Conservation (phyloP, 2,329 filamentous ascomycete genomes). For the Peltaster fructicola region DNA sequence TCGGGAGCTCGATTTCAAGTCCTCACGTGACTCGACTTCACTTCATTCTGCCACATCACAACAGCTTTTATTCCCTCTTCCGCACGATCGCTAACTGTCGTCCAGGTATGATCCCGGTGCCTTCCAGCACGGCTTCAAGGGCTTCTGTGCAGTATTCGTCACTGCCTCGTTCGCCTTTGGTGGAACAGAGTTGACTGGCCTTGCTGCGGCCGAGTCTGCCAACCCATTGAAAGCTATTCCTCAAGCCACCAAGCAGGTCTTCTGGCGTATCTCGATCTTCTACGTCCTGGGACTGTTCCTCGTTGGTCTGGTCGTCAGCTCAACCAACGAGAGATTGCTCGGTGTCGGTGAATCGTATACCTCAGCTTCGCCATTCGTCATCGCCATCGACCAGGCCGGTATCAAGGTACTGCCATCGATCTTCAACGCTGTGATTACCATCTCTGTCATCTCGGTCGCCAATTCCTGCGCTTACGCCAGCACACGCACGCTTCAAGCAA, state of each 20-base stretch:
- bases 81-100: too few species aligned
- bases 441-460: constrained; percentile 39
- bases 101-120: constrained; percentile 23
- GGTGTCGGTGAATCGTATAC: constrained; percentile 8
- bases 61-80: too few species aligned
- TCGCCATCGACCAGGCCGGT: constrained; percentile 41
- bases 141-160: constrained; percentile 45
- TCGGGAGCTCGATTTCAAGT: constrained; percentile 16
- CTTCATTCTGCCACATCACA: too few species aligned
- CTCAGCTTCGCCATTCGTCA: constrained; percentile 42
- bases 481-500: constrained; percentile 72
- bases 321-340: constrained; percentile 11
- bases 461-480: constrained; percentile 37
- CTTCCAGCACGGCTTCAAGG: constrained; percentile 42
- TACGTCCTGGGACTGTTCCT: constrained; percentile 15
- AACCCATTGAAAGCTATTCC: constrained; percentile 29
- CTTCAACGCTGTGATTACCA: constrained; percentile 46
- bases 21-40: too few species aligned
- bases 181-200: constrained; percentile 39
- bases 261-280: constrained; percentile 17
- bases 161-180: constrained; percentile 47
- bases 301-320: constrained; percentile 14
- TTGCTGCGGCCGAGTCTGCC: constrained; percentile 33
- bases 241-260: constrained; percentile 14
- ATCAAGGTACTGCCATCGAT: constrained; percentile 41